Percentiles rank a stretch among this genome's conserved stretches.
These are phyloP conservation scores for Pseudogymnoascus sp. DNA, from an alignment of 2,329 filamentous ascomycete genomes.

Conservation along the genomic window DNA sequence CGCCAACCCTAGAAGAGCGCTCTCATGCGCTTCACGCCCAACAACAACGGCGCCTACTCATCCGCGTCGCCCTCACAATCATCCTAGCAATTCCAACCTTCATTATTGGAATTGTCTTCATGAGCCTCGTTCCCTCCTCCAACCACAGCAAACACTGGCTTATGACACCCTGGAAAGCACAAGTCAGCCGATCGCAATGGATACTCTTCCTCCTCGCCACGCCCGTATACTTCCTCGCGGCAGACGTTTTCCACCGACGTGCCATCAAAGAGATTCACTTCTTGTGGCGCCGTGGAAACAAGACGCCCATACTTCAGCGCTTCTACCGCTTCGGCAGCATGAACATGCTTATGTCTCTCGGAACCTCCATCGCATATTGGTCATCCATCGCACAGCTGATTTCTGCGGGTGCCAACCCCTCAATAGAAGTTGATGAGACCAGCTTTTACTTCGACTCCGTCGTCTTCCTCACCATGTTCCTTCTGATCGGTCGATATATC, in stretches of 20 bases:
- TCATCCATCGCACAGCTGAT: constrained; percentile 70
- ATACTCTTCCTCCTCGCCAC: constrained; percentile 74
- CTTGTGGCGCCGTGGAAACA: constrained; percentile 67
- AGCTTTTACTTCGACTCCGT: constrained; percentile 73
- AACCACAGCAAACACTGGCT: constrained; percentile 55
- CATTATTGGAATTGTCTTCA: constrained; percentile 81
- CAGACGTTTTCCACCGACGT: constrained; percentile 74
- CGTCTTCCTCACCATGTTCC: constrained; percentile 79
- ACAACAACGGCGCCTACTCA: constrained; percentile 60
- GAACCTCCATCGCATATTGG: constrained; percentile 76
- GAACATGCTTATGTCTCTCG: constrained; percentile 82
- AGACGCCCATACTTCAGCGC: constrained; percentile 59
- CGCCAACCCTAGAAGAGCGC: constrained; percentile 75
- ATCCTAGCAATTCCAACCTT: constrained; percentile 73
- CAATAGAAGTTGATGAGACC: constrained; percentile 41
- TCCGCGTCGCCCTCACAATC: constrained; percentile 62
- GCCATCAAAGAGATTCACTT: constrained; percentile 70
- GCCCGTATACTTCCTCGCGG: constrained; percentile 77
- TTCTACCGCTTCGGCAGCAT: constrained; percentile 91
- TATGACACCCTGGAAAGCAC: constrained; percentile 56
- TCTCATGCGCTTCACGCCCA: constrained; percentile 62
- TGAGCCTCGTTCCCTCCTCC: constrained; percentile 62
- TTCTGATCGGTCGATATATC: constrained; percentile 59
- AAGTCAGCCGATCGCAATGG: constrained; percentile 70
- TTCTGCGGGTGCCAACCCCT: constrained; percentile 29